Base-by-base conservation (phyloP, 768 basidiomycete genomes). In the Cyclocybe aegerita region DNA sequence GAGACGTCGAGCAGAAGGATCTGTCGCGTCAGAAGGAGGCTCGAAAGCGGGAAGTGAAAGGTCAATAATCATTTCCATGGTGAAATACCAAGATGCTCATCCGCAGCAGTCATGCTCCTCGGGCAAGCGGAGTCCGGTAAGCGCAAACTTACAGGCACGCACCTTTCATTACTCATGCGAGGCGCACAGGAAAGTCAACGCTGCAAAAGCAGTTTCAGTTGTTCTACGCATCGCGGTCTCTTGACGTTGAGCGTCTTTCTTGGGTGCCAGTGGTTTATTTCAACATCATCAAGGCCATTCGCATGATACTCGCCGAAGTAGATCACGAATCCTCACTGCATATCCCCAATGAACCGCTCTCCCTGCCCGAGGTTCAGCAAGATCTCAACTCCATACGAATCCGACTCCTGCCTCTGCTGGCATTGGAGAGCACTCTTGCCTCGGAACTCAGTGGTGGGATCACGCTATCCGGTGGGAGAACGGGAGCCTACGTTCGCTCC, bases 201-300 rank as follows among this genome's bases (percentile, higher is more conserved):
- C 75, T 92, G 9, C 87, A 86, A 61, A 91, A 91, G 61, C 89
- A 92, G 65, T 89, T 92, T 60, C 88, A 92, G 61, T 75, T 91
- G 0, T 86, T 83, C 68, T 90, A 90, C 60, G 83, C 88, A 7
- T 83, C 86, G 2, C 75, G 79, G 50, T 72, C 83, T 0, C 78
- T 92, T 33, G 86, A 91, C 39, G 70, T 75, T 44, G 86, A 88
- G 69, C 82, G 86, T 16, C 78, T 83, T 0, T 82, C 81, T 3
- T 93, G 91, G 90, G 78, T 82, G 14, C 82, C 87, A 3, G 83
- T 91, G 30, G 84, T 93, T 30, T 90, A 88, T 68, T 85, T 88
- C 73, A 93, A 93, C 70, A 75, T 92, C 56, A 80, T 93, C 75
- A 86, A 83, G 62, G 89, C 88, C 43, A 71, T 91, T 14, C 83